Conservation (phyloP, 257 asterid species). For the Solanum raphanifolium region DNA sequence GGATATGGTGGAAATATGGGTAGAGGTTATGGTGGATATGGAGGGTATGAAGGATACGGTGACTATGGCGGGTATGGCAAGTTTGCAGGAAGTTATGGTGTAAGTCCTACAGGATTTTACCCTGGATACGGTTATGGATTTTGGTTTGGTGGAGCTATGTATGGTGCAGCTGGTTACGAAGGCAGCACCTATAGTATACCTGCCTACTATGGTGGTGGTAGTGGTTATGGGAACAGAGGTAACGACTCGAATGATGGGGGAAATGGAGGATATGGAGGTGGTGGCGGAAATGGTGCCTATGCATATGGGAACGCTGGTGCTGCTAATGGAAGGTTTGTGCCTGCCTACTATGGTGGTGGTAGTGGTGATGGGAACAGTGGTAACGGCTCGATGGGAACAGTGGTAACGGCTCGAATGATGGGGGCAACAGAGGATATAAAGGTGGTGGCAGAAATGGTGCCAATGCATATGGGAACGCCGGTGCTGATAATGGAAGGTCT, state of each 20-base stretch:
- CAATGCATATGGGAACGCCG: no score
- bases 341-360: no score
- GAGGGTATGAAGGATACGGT: slow-evolving; percentile 52
- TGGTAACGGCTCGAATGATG: no score
- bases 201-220: slow-evolving; percentile 39
- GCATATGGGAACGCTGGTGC: slow-evolving; percentile 25
- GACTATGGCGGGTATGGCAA: slow-evolving; percentile 50
- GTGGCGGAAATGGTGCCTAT: slow-evolving; percentile 11
- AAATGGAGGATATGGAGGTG: neutral
- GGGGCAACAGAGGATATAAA: no score
- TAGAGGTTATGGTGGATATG: slow-evolving; percentile 56
- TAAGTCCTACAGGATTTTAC: slow-evolving; percentile 57
- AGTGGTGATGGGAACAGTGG: no score
- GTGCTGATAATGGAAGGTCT: no score
- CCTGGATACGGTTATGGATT: slow-evolving; percentile 73
- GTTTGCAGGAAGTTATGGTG: slow-evolving; percentile 55
- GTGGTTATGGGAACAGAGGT: slow-evolving; percentile 29
- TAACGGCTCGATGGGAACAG: no score
- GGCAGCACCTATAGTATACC: slow-evolving; percentile 51
- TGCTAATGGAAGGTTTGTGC: neutral
- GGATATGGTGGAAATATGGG: slow-evolving; percentile 76
- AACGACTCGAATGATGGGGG: neutral
- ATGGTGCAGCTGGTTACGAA: slow-evolving; percentile 68
- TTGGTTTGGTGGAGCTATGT: slow-evolving; percentile 87
- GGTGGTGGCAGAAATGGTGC: no score